Evolutionary conservation across 1,139 yeast genomes (phyloP).

Genomic region (Blastobotrys ciferrii): DNA sequence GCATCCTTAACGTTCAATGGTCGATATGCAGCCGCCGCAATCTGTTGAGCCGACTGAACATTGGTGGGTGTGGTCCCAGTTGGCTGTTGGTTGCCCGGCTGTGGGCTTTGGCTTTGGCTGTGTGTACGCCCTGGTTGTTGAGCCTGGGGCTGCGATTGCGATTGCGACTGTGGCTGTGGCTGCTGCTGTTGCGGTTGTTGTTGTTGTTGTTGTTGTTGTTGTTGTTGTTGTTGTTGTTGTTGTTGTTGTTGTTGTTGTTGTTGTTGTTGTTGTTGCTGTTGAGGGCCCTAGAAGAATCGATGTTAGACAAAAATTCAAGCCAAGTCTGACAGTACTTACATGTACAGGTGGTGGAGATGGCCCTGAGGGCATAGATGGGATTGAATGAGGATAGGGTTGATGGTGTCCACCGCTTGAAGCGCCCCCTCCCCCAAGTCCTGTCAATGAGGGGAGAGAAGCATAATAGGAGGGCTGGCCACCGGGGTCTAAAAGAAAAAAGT

Average conservation of each 20-base stretch:
- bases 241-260: constrained; percentile 11
- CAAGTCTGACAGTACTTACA: not conserved
- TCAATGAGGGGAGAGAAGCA: constrained; percentile 28
- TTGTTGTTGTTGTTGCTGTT: constrained; percentile 10
- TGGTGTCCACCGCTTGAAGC: constrained; percentile 8
- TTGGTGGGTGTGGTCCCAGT: constrained; percentile 18
- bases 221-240: constrained; percentile 1
- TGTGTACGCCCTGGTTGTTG: constrained; percentile 1
- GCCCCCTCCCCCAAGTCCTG: constrained; percentile 41
- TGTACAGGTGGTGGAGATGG: constrained; percentile 17
- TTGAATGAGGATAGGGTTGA: constrained; percentile 1
- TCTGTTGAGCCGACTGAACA: constrained; percentile 28
- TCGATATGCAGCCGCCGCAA: constrained; percentile 53
- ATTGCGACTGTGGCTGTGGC: too few species aligned
- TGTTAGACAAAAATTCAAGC: not conserved
- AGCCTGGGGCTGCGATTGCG: too few species aligned
- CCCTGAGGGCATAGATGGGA: constrained; percentile 13
- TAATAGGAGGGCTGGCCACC: constrained; percentile 23
- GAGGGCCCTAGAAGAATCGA: constrained; percentile 3
- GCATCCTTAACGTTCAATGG: constrained; percentile 97
- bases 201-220: constrained; percentile 6
- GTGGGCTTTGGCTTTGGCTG: not conserved
- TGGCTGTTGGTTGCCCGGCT: constrained; percentile 11
- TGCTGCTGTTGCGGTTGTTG: constrained; percentile 17
- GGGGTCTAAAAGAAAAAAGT: constrained; percentile 2